A percentile compares a stretch with the other conserved stretches of the same genome.
Evolutionary conservation across 805 yeast species (phyloP).

Genomic region (Nakazawaea ernobii): DNA sequence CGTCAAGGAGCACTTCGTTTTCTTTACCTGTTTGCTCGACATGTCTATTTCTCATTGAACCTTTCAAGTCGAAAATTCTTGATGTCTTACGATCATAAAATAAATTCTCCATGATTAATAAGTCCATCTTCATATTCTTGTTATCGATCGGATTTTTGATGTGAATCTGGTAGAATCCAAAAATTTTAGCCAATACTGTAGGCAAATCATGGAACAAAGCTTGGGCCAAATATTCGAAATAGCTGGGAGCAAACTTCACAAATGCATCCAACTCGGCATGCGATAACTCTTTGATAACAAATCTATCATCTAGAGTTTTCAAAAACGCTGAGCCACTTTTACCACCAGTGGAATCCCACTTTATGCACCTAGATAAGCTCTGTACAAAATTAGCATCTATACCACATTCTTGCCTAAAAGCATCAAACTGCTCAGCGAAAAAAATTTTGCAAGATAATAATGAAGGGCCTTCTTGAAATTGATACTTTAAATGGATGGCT

Average conservation of each 20-base stretch:
- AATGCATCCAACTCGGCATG: slow-evolving; percentile 89
- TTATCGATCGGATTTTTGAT: slow-evolving; percentile 75
- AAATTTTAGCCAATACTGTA: slow-evolving; percentile 88
- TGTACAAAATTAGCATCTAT: slow-evolving; percentile 72
- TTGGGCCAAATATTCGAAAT: slow-evolving; percentile 93
- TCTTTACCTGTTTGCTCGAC: slow-evolving; percentile 95
- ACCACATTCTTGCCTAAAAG: slow-evolving; percentile 81
- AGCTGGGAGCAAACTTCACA: slow-evolving; percentile 92
- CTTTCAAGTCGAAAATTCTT: slow-evolving; percentile 91
- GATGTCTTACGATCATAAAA: slow-evolving; percentile 79
- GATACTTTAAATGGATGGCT: slow-evolving; percentile 88
- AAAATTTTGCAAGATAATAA: slow-evolving; percentile 88
- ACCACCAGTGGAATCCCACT: slow-evolving; percentile 96
- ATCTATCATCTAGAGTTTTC: slow-evolving; percentile 86
- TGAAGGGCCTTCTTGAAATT: slow-evolving; percentile 81
- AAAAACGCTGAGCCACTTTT: slow-evolving; percentile 93
- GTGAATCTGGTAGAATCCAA: slow-evolving; percentile 93
- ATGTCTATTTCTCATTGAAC: slow-evolving; percentile 96
- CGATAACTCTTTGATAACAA: slow-evolving; percentile 83
- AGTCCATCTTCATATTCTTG: slow-evolving; percentile 78
- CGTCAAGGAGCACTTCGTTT: slow-evolving; percentile 91
- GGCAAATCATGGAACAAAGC: slow-evolving; percentile 93
- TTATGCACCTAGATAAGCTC: slow-evolving; percentile 86
- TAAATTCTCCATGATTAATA: slow-evolving; percentile 91
- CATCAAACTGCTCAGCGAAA: slow-evolving; percentile 95